Evolutionary conservation across 768 basidiomycete species (phyloP), one percentile per base, ranked within the genome.

Genomic region (Kwoniella sp.): DNA sequence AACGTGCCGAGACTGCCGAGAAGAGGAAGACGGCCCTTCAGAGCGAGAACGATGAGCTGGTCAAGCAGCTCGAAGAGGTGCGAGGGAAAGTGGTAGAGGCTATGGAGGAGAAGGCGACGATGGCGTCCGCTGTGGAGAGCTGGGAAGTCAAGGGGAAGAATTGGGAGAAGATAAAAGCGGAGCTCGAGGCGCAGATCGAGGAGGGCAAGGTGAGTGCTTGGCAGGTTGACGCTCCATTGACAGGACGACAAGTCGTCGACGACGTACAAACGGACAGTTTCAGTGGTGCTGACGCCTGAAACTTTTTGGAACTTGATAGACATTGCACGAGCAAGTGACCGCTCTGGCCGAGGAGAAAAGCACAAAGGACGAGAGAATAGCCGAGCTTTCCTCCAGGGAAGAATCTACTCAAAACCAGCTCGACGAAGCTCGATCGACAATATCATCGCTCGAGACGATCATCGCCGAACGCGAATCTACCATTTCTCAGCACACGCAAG

Each of bases 11-110:
- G 20, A 60, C 58, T 31, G 72, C 73, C 5, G 72, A 73, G 58
- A 72, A 70, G 64, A 70, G 76, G 30, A 63, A 69, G n/a, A 37
- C 58, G 15, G 76, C 72, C 0, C 56, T 81, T 26, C 73, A 78
- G 47, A 54, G 48, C 48, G 79, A 81, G 60, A 81, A 81, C 51
- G 75, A 65, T 34, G 75, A 73, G 29, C 55, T 81, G 17, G 62
- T 81, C 11, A 63, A 51, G 22, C 79, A 79, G 63, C 62, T 81
- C 37, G 76, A 79, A 59, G 79, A 81, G 63, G 72, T 81, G 12
- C 59, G 78, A 47, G 73, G 69, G n/a, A 73, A 70, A 56, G 73
- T 79, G n/a, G 70, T 73, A 15, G 66, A 68, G 38, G 58, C 76
- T 3, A 73, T 76, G 74, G 74, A 78, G 58, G 77, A 80, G 65